Evolutionary conservation across 345 rosid genomes (phyloP).

Genomic region (Eucalyptus fibrosa): DNA sequence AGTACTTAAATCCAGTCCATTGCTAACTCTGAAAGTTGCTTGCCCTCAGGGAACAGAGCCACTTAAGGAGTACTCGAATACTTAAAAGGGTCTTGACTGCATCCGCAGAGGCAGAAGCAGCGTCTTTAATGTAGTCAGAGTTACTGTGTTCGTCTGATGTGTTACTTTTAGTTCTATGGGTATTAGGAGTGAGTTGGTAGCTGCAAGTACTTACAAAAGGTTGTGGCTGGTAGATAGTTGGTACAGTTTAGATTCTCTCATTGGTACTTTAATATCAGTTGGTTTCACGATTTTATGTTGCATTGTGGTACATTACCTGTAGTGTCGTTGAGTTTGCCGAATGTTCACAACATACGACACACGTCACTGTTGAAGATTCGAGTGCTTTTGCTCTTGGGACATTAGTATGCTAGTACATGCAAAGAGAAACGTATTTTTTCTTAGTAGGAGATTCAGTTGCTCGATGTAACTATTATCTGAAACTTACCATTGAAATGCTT

Average conservation of each 20-base stretch:
- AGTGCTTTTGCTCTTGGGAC: background rate
- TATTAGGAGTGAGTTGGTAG: background rate
- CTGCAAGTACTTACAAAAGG: background rate
- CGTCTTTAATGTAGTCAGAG: background rate
- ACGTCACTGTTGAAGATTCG: background rate
- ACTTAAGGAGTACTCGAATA: background rate
- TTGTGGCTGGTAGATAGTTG: background rate
- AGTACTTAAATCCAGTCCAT: background rate
- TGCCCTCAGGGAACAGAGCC: background rate
- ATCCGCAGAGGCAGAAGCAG: background rate
- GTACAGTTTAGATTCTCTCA: background rate
- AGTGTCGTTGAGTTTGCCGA: background rate
- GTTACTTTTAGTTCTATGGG: background rate
- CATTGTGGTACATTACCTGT: background rate
- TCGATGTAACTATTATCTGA: background rate
- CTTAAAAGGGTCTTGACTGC: background rate
- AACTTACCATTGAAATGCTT: background rate
- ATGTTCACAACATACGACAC: background rate
- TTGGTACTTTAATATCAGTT: background rate
- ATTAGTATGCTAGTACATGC: background rate
- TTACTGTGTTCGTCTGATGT: background rate
- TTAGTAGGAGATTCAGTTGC: background rate
- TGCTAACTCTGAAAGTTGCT: background rate
- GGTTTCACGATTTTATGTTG: background rate
- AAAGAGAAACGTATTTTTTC: background rate